Conservation (phyloP, 352 stramenopile species). For the Peronospora belbahrii region DNA sequence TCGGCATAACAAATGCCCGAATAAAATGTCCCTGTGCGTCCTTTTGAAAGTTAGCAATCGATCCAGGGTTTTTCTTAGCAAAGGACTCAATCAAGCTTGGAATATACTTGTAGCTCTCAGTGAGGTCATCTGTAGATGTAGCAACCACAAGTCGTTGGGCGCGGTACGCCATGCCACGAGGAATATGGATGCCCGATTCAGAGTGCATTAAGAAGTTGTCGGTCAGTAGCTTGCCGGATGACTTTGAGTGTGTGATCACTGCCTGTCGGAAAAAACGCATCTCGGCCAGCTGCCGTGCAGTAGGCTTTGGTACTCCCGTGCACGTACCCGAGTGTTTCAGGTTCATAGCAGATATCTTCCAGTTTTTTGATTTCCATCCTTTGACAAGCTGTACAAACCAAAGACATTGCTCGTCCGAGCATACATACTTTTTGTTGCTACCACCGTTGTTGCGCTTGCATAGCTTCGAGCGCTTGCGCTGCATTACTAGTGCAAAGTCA, state of each 20-base stretch:
- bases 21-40: conserved; percentile 57
- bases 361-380: conserved; percentile 81
- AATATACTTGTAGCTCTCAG: conserved; percentile 80
- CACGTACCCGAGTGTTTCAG: conserved; percentile 66
- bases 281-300: conserved; percentile 63
- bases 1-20: conserved; percentile 63
- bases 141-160: conserved; percentile 59
- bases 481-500: conserved; percentile 69
- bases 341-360: conserved; percentile 87
- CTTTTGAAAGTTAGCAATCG: conserved; percentile 53
- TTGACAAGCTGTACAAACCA: conserved; percentile 81
- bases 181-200: conserved; percentile 57
- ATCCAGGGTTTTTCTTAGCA: conserved; percentile 61
- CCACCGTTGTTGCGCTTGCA: conserved; percentile 77
- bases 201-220: conserved; percentile 68
- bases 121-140: conserved; percentile 63
- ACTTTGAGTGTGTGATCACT: conserved; percentile 71
- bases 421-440: conserved; percentile 85
- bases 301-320: conserved; percentile 56
- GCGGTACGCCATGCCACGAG: conserved; percentile 63
- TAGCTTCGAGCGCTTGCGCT: conserved; percentile 70
- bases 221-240: conserved; percentile 67
- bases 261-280: conserved; percentile 73
- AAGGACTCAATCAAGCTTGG: conserved; percentile 66
- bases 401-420: conserved; percentile 55